Evolutionary conservation across 2,329 filamentous ascomycete species (phyloP).

Genomic region (Colletotrichum cuscutae): DNA sequence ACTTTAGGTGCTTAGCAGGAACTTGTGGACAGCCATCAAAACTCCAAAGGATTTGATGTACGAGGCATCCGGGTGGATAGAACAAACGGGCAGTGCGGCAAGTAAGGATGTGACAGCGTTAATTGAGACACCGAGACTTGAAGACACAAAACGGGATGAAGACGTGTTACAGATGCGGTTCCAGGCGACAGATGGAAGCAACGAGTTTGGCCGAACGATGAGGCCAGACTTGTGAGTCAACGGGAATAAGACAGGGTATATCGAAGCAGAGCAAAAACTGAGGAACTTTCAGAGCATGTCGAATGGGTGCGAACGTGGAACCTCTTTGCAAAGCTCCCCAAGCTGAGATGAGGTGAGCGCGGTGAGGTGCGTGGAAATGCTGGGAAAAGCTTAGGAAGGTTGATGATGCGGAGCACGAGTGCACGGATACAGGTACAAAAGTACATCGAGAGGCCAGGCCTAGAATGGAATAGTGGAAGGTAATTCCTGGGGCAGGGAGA

Average conservation of each 20-base stretch:
- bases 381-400: conserved; percentile 31
- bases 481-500: conserved; percentile 24
- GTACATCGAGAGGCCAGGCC: conserved; percentile 25
- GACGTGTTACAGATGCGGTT: conserved; percentile 28
- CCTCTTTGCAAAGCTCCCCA: conserved; percentile 11
- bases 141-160: background rate
- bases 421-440: conserved; percentile 8
- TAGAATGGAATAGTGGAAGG: conserved; percentile 27
- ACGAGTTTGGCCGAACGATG: conserved; percentile 27
- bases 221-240: background rate
- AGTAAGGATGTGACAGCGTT: background rate
- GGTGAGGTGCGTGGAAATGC: background rate
- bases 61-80: background rate
- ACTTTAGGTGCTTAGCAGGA: background rate
- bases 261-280: background rate
- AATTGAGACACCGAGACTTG: background rate
- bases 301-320: conserved; percentile 12
- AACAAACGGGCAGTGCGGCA: background rate
- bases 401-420: conserved; percentile 20
- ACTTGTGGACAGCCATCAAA: background rate
- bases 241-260: background rate
- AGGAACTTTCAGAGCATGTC: background rate
- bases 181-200: conserved; percentile 27
- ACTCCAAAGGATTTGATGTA: background rate
- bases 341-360: background rate